Conservation (phyloP, 768 basidiomycete genomes). For the Rhodotorula paludigena region DNA sequence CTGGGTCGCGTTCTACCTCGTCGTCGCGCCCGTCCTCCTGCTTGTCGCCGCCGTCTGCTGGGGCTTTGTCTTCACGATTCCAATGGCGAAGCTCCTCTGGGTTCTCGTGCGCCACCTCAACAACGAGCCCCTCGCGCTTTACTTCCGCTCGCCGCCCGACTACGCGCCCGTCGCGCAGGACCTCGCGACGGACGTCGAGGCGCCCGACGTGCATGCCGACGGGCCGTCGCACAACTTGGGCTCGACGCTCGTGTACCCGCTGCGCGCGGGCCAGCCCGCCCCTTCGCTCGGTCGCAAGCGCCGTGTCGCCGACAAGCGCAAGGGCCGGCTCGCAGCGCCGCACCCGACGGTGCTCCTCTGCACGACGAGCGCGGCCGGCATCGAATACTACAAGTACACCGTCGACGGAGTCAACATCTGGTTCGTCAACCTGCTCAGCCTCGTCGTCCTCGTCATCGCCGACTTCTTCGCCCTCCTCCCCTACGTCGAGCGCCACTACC, state of each 20-base stretch:
- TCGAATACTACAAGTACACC: conserved; percentile 97
- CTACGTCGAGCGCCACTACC: conserved; percentile 56
- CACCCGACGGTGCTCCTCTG: conserved; percentile 84
- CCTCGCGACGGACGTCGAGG: conserved; percentile 18
- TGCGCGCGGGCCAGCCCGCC: conserved; percentile 77
- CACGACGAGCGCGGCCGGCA: conserved; percentile 83
- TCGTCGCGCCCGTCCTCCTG: conserved; percentile 86
- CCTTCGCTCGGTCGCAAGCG: conserved; percentile 51
- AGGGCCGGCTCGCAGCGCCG: conserved; percentile 44
- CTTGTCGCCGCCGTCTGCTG: conserved; percentile 84
- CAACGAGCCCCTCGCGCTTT: conserved; percentile 71
- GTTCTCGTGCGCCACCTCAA: conserved; percentile 79
- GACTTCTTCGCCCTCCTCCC: conserved; percentile 70
- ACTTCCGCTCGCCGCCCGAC: conserved; percentile 79
- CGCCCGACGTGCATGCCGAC: conserved; percentile 2
- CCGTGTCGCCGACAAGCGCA: conserved; percentile 34
- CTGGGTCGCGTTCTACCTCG: conserved; percentile 67
- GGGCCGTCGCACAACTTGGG: conserved; percentile 24
- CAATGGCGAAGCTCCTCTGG: conserved; percentile 98
- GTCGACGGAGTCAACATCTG: conserved; percentile 97
- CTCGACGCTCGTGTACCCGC: conserved; percentile 28
- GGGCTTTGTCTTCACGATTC: conserved; percentile 90
- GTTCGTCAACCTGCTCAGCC: conserved; percentile 86
- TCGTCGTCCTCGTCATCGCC: conserved; percentile 95
- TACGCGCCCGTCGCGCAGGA: conserved; percentile 47